A percentile compares a stretch with the other conserved stretches of the same genome.
Conservation (phyloP, 768 basidiomycete species). For the Termitomyces titanicus region DNA sequence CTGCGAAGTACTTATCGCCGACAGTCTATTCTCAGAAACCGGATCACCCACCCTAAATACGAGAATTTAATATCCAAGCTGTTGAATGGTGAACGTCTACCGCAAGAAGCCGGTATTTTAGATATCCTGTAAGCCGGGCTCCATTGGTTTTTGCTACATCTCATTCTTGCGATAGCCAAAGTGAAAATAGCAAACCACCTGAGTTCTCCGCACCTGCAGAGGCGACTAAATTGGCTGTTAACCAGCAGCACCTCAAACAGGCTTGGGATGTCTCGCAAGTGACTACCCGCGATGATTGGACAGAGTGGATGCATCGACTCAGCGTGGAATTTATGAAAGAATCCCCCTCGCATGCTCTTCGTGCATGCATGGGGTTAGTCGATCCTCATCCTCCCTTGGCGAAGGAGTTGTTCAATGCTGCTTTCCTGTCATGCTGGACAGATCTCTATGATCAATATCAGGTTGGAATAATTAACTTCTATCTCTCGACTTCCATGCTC, state of each 20-base stretch:
- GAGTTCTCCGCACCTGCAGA: slow-evolving; percentile 85
- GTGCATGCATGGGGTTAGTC: slow-evolving; percentile 92
- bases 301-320: slow-evolving; percentile 91
- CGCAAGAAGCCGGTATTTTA: slow-evolving; percentile 74
- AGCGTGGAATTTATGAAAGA: slow-evolving; percentile 97
- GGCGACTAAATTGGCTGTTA: slow-evolving; percentile 85
- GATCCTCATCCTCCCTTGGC: slow-evolving; percentile 89
- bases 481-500: background rate
- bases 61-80: slow-evolving; percentile 87
- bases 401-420: slow-evolving; percentile 95
- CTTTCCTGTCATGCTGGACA: slow-evolving; percentile 96
- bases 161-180: slow-evolving; percentile 32
- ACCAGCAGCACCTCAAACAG: slow-evolving; percentile 95
- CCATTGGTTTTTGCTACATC: background rate
- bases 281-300: slow-evolving; percentile 83
- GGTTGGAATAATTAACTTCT: slow-evolving; percentile 39
- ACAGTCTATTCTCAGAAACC: slow-evolving; percentile 73
- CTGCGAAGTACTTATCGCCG: slow-evolving; percentile 2
- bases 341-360: slow-evolving; percentile 95
- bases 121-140: slow-evolving; percentile 54
- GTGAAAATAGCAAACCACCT: slow-evolving; percentile 57
- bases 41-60: slow-evolving; percentile 78
- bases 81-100: slow-evolving; percentile 86
- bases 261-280: slow-evolving; percentile 90
- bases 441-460: slow-evolving; percentile 97